phyloP scores from a whole-genome alignment of 306 rosid species.

The Geum urbanum region DNA sequence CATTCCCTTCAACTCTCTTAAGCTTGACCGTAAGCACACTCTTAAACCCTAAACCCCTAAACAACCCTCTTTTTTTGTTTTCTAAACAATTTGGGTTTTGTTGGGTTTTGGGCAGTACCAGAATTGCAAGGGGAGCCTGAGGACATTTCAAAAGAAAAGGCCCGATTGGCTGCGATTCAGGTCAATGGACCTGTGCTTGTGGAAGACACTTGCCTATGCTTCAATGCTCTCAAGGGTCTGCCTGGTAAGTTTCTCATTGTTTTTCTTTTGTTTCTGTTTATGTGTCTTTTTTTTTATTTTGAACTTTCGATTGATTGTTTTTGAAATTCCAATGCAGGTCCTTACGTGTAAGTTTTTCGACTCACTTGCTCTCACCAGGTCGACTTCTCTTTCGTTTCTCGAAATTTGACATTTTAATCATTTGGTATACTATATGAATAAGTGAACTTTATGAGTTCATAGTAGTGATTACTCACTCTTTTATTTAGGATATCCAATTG shows the following conservation, averaged over 20 bases:
- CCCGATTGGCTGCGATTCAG: conserved; percentile 86
- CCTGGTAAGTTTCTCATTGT: conserved; percentile 55
- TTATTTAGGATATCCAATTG: neutral
- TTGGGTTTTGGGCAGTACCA: conserved; percentile 51
- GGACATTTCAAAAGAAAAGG: conserved; percentile 91
- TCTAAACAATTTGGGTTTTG: neutral
- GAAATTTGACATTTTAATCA: neutral
- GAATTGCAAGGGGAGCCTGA: conserved; percentile 98
- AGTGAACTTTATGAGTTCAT: neutral
- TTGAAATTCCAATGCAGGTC: conserved; percentile 59
- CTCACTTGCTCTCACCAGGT: conserved; percentile 32
- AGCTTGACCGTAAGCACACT: conserved; percentile 57
- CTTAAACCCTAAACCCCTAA: no score
- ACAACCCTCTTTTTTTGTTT: neutral
- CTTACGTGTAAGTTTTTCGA: conserved; percentile 81
- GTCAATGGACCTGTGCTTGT: conserved; percentile 96
- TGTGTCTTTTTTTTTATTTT: conserved; percentile 20
- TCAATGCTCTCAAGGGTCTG: conserved; percentile 94
- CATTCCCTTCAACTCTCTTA: conserved; percentile 80
- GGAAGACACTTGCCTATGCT: conserved; percentile 97
- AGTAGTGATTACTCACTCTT: neutral
- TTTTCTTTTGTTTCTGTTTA: neutral
- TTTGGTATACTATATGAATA: neutral
- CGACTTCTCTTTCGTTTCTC: neutral
- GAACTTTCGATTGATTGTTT: conserved; percentile 16